A percentile compares a stretch with the other conserved stretches of the same genome.
phyloP scores from a whole-genome alignment of 768 basidiomycete genomes.

The Auricularia auricula-judae region DNA sequence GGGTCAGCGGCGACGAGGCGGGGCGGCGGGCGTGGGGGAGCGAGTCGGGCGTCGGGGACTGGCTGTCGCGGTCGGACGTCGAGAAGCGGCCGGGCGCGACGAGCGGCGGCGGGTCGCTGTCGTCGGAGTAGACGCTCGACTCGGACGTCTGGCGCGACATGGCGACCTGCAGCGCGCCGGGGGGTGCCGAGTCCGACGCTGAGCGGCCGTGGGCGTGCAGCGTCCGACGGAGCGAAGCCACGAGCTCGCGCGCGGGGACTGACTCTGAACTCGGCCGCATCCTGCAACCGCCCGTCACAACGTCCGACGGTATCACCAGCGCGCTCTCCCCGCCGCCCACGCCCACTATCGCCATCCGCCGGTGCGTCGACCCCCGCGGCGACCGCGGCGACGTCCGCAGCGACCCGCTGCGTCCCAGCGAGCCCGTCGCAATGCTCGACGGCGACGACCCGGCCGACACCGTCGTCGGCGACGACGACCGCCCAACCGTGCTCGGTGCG shows the following conservation, averaged over 20 bases:
- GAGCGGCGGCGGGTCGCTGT: neutral
- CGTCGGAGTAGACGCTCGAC: neutral
- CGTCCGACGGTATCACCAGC: neutral
- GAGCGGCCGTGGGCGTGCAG: neutral
- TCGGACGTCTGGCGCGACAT: neutral
- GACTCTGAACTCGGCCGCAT: neutral
- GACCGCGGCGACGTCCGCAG: neutral
- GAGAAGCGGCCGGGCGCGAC: neutral
- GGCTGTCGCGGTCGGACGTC: neutral
- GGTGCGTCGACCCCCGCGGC: neutral
- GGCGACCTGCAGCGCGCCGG: neutral
- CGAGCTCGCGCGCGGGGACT: neutral
- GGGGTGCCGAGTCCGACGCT: neutral
- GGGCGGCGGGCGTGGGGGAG: neutral
- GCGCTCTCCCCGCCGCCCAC: neutral
- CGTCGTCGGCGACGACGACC: neutral
- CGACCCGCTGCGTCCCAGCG: neutral
- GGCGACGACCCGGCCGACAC: neutral
- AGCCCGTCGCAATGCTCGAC: neutral
- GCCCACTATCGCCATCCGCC: neutral
- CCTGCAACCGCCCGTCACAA: neutral
- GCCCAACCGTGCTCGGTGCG: neutral
- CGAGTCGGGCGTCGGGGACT: neutral
- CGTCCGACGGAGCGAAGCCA: neutral
- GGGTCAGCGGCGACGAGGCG: neutral